These are phyloP conservation scores for Monosporascus sp. DNA, from an alignment of 2,329 filamentous ascomycete species.

Conservation along the genomic window DNA sequence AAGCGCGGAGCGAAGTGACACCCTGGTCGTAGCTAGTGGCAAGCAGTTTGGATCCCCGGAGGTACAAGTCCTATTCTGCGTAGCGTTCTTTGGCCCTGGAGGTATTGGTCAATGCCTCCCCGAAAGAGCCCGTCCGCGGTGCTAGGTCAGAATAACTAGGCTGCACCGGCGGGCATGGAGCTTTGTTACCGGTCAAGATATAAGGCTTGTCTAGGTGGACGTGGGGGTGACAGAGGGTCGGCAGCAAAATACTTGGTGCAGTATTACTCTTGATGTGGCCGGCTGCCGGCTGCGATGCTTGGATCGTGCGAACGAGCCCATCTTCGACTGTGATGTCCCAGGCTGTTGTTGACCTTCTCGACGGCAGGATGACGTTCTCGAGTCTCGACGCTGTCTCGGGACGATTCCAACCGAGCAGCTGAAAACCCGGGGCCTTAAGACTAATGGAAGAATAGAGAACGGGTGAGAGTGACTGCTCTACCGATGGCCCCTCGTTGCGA, in stretches of 20 bases:
- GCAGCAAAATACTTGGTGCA: constrained; percentile 25
- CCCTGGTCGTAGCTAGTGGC: constrained; percentile 59
- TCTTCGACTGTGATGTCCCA: constrained; percentile 15
- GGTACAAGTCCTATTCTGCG: constrained; percentile 54
- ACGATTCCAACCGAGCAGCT: too few relatives aligned
- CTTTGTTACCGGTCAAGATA: constrained; percentile 38
- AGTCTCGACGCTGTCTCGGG: constrained; percentile 7
- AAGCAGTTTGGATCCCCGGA: constrained; percentile 59
- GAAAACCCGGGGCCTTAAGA: too few relatives aligned
- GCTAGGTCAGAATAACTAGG: constrained; percentile 55
- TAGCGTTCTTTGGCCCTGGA: constrained; percentile 57
- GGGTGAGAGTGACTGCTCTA: too few relatives aligned
- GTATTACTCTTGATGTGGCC: not conserved
- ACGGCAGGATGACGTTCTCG: constrained; percentile 12
- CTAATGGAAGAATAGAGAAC: too few relatives aligned
- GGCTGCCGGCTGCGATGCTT: constrained; percentile 7
- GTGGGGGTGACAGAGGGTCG: constrained; percentile 61
- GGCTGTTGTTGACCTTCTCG: constrained; percentile 1
- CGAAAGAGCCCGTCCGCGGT: constrained; percentile 56
- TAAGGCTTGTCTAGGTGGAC: constrained; percentile 67
- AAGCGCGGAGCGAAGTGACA: constrained; percentile 64
- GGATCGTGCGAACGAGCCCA: constrained; percentile 12
- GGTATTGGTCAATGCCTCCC: constrained; percentile 52
- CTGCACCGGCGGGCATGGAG: constrained; percentile 23
- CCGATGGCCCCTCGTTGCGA: too few relatives aligned